These are phyloP conservation scores for Fraxinus paxiana DNA, from an alignment of 305 asterid species.

Conservation along the genomic window DNA sequence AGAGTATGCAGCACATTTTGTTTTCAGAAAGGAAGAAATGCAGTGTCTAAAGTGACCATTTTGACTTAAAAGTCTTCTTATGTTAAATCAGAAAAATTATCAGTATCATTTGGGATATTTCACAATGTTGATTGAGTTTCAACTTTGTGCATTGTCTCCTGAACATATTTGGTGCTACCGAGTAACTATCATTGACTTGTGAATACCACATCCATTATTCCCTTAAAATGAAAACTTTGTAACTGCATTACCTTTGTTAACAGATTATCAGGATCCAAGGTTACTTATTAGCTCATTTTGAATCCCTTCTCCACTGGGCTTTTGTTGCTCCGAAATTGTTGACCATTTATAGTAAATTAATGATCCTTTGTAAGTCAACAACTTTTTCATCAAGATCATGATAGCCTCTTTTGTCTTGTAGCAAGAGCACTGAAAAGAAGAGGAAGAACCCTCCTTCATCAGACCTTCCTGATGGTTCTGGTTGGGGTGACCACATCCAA, in stretches of 20 bases:
- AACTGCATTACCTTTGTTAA: not conserved
- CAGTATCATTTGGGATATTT: not conserved
- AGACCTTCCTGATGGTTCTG: conserved; percentile 87
- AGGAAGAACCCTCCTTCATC: conserved; percentile 62
- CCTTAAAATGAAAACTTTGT: not conserved
- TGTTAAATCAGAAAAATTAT: not conserved
- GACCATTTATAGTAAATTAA: not conserved
- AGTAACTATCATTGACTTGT: not conserved
- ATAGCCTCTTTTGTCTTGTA: conserved; percentile 26
- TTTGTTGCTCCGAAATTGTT: not conserved
- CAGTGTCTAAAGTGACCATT: conserved; percentile 3
- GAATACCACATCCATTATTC: conserved; percentile 2
- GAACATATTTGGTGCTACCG: not conserved
- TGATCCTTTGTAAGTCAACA: not conserved
- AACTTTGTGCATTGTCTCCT: not conserved
- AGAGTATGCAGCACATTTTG: not conserved
- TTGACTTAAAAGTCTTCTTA: not conserved
- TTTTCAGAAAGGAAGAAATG: conserved; percentile 5
- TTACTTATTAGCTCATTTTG: not conserved
- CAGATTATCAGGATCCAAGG: not conserved
- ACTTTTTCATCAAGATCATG: conserved; percentile 6
- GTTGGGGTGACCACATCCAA: conserved; percentile 95
- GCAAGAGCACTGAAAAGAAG: conserved; percentile 66
- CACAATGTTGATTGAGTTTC: not conserved
- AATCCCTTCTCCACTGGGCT: not conserved